These are phyloP conservation scores for Brassica rapa DNA, from an alignment of 345 rosid species.

Conservation along the genomic window DNA sequence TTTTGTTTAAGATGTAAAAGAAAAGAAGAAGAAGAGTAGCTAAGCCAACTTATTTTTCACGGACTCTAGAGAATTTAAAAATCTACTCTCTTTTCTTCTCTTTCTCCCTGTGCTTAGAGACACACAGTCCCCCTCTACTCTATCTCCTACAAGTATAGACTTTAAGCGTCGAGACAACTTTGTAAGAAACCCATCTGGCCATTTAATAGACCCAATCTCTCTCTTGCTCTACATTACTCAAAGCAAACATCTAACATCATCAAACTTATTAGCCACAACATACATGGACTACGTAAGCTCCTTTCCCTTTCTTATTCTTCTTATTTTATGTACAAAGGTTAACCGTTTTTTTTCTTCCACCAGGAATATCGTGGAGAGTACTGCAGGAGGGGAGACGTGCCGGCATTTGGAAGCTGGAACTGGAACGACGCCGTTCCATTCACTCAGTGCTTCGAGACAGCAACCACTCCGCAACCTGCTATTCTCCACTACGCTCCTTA, in stretches of 20 bases:
- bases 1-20: constrained; percentile 6
- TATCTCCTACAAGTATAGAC: constrained; percentile 29
- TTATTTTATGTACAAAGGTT: neutral
- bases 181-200: constrained; percentile 5
- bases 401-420: constrained; percentile 98
- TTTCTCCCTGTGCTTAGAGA: neutral
- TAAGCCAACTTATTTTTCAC: neutral
- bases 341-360: neutral
- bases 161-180: constrained; percentile 5
- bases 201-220: constrained; percentile 1
- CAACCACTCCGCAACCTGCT: constrained; percentile 65
- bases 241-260: constrained; percentile 19
- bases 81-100: neutral
- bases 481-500: constrained; percentile 61
- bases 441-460: constrained; percentile 89
- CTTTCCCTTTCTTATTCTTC: neutral
- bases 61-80: constrained; percentile 21
- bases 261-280: constrained; percentile 3
- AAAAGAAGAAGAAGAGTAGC: constrained; percentile 12
- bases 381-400: constrained; percentile 65
- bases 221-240: neutral
- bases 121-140: constrained; percentile 7
- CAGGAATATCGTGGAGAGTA: constrained; percentile 45
- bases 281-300: constrained; percentile 40
- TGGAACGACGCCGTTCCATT: constrained; percentile 81